Evolutionary conservation across 345 rosid species (phyloP).

Genomic region (Erodium maritimum): DNA sequence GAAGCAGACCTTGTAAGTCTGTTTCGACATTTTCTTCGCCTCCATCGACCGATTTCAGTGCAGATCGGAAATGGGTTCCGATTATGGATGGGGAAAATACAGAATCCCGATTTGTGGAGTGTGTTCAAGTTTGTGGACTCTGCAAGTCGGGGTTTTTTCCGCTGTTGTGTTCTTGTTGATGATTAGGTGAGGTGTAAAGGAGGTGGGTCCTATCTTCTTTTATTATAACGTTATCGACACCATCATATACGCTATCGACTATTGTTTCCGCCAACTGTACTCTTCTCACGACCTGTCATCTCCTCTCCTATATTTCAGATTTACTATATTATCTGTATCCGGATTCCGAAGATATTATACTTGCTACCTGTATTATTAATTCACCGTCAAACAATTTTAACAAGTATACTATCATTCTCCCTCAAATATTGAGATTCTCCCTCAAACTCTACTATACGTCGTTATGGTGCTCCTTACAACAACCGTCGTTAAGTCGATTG

Average conservation of each 20-base stretch:
- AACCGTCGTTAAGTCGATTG: no score
- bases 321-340: no score
- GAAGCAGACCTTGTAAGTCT: slow-evolving; percentile 40
- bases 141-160: not conserved
- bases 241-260: not conserved
- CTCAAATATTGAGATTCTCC: no score
- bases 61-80: not conserved
- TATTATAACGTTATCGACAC: not conserved
- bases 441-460: no score
- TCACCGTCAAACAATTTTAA: no score
- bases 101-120: not conserved
- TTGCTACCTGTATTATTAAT: no score
- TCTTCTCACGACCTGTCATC: not conserved
- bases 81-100: not conserved
- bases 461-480: no score
- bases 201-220: not conserved
- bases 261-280: not conserved
- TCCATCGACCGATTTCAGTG: not conserved
- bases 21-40: slow-evolving; percentile 5
- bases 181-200: not conserved
- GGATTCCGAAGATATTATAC: no score
- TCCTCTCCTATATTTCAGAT: no score
- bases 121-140: not conserved
- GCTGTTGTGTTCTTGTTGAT: not conserved
- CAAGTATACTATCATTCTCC: no score